phyloP scores from a whole-genome alignment of 2,329 filamentous ascomycete species.

The Bipolaris oryzae region DNA sequence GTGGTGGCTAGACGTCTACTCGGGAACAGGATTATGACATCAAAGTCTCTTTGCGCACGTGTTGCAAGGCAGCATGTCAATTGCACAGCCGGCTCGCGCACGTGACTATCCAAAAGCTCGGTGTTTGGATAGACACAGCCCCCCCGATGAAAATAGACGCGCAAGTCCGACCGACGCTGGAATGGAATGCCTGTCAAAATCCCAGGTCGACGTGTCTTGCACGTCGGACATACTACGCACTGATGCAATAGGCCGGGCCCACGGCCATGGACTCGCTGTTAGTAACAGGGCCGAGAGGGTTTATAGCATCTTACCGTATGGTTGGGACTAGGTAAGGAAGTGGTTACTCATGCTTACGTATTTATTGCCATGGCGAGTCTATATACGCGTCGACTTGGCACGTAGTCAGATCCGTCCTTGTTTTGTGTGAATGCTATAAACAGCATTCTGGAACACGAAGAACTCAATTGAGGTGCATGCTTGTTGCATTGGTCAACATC shows the following conservation, averaged over 20 bases:
- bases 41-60: no score
- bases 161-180: neutral
- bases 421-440: neutral
- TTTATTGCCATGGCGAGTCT: neutral
- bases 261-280: neutral
- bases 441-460: neutral
- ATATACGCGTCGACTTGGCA: neutral
- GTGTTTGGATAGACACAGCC: neutral
- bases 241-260: neutral
- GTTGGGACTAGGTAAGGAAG: neutral
- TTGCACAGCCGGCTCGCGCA: neutral
- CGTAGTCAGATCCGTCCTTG: neutral
- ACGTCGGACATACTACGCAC: neutral
- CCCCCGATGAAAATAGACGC: neutral
- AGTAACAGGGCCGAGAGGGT: neutral
- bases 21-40: neutral
- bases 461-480: neutral
- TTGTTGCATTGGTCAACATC: neutral
- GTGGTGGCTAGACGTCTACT: neutral
- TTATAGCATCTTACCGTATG: neutral
- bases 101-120: neutral
- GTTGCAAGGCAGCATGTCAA: neutral
- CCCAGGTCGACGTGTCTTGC: neutral
- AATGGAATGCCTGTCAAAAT: no score
- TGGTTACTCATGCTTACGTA: neutral